phyloP scores from a whole-genome alignment of 495 filamentous ascomycete genomes.

The Aspergillus baeticus region DNA sequence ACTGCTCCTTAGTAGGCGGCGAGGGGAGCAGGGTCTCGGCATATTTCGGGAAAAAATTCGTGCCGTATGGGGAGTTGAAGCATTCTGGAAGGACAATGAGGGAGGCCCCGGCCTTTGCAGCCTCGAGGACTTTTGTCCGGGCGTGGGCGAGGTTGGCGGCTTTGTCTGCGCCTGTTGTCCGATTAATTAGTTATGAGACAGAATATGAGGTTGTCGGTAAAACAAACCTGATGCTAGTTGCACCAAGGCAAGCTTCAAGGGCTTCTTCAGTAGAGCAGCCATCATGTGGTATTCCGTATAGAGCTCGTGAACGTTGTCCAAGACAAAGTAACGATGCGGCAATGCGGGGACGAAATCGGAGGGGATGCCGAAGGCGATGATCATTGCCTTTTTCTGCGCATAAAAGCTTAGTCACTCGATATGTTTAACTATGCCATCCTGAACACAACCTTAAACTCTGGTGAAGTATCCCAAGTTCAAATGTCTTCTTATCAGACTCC shows the following conservation, averaged over 20 bases:
- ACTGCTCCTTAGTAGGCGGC: slow-evolving; percentile 66
- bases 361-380: neutral
- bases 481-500: too few relatives aligned
- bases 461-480: too few relatives aligned
- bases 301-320: neutral
- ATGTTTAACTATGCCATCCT: too few relatives aligned
- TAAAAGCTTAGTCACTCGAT: slow-evolving; percentile 4
- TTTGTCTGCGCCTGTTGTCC: slow-evolving; percentile 70
- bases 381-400: neutral
- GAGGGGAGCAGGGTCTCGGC: slow-evolving; percentile 83
- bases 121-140: slow-evolving; percentile 78
- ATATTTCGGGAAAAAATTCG: slow-evolving; percentile 85
- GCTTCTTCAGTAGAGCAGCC: slow-evolving; percentile 62
- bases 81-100: slow-evolving; percentile 72
- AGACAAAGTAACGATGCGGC: neutral
- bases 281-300: slow-evolving; percentile 30
- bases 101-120: slow-evolving; percentile 68
- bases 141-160: slow-evolving; percentile 77
- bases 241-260: slow-evolving; percentile 77
- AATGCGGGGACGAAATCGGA: slow-evolving; percentile 6
- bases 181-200: neutral
- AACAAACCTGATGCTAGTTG: slow-evolving; percentile 69
- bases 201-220: neutral
- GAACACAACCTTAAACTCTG: too few relatives aligned
- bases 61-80: slow-evolving; percentile 95